These are phyloP conservation scores for Aspergillus sp. DNA, from an alignment of 2,329 filamentous ascomycete genomes.

Conservation along the genomic window DNA sequence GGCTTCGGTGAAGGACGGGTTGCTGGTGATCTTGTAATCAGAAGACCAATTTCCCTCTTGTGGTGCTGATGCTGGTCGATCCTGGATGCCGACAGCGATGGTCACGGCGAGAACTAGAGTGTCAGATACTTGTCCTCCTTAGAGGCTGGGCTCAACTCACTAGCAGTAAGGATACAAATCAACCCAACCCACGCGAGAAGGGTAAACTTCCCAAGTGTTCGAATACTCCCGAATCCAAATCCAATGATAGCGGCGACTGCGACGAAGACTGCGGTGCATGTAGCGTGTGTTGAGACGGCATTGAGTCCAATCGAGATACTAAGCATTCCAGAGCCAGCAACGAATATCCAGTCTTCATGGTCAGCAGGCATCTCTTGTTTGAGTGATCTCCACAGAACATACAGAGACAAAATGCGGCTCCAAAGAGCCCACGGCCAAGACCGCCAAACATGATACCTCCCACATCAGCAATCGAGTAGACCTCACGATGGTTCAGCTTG, in stretches of 20 bases:
- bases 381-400: background rate
- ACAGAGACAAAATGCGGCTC: constrained; percentile 25
- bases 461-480: constrained; percentile 63
- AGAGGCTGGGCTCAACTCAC: constrained; percentile 15
- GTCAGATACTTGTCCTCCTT: background rate
- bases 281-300: constrained; percentile 43
- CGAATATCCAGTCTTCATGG: constrained; percentile 36
- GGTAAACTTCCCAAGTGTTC: constrained; percentile 39
- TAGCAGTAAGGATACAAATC: constrained; percentile 22
- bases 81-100: constrained; percentile 37
- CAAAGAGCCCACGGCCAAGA: constrained; percentile 55
- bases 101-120: constrained; percentile 28
- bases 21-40: constrained; percentile 33
- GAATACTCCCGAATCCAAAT: constrained; percentile 35
- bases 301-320: constrained; percentile 48
- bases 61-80: constrained; percentile 40
- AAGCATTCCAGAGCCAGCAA: constrained; percentile 47
- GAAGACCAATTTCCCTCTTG: constrained; percentile 32
- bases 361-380: background rate
- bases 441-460: constrained; percentile 59
- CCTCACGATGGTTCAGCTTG: constrained; percentile 58
- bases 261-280: constrained; percentile 29
- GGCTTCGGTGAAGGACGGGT: constrained; percentile 31
- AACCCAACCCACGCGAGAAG: constrained; percentile 43
- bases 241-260: constrained; percentile 28